phyloP scores from a whole-genome alignment of 768 basidiomycete species.

The Xerocomus potaroensis region DNA sequence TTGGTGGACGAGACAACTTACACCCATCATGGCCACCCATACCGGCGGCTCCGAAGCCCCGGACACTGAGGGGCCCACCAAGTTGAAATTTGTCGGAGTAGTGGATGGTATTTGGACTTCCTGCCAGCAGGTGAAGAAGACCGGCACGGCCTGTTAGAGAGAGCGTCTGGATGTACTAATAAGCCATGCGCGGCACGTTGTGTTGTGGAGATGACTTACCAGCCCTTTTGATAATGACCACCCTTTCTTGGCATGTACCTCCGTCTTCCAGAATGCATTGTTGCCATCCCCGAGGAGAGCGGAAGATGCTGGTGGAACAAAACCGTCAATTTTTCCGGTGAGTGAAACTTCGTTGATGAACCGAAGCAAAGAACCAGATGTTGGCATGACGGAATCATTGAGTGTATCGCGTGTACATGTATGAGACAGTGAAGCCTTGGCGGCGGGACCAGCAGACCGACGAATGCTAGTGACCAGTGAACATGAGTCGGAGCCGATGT shows the following conservation, averaged over 20 bases:
- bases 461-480: conserved; percentile 56
- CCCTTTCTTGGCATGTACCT: conserved; percentile 19
- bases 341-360: conserved; percentile 21
- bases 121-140: conserved; percentile 58
- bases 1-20: conserved; percentile 31
- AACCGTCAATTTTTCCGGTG: conserved; percentile 19
- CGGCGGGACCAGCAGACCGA: conserved; percentile 70
- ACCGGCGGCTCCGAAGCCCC: conserved; percentile 70
- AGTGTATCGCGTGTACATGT: conserved; percentile 59
- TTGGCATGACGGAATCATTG: conserved; percentile 26
- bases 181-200: neutral
- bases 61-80: conserved; percentile 83
- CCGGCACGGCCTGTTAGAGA: conserved; percentile 75
- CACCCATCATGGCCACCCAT: conserved; percentile 76
- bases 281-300: conserved; percentile 19
- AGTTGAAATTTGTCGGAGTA: conserved; percentile 89
- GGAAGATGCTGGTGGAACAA: conserved; percentile 3
- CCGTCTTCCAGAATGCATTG: conserved; percentile 27
- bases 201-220: conserved; percentile 11
- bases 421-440: conserved; percentile 84
- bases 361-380: conserved; percentile 20
- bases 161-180: conserved; percentile 48
- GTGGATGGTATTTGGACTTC: conserved; percentile 36
- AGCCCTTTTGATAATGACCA: conserved; percentile 21
- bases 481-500: neutral